A percentile compares a stretch with the other conserved stretches of the same genome.
Conservation (phyloP, 2,329 filamentous ascomycete genomes). For the Calonectria pauciramosa region DNA sequence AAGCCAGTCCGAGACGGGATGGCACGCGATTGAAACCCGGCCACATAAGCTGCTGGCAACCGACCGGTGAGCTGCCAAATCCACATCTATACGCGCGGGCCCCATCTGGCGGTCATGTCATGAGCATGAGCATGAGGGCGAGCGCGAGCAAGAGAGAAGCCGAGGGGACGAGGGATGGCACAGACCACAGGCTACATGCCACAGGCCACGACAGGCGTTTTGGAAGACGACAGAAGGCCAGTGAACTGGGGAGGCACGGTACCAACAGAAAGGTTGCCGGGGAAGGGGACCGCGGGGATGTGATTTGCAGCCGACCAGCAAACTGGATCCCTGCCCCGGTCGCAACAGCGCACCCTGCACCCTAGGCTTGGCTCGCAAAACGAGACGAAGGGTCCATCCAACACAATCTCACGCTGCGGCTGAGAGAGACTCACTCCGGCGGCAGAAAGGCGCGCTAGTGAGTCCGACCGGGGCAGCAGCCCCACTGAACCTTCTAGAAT, state of each 20-base stretch:
- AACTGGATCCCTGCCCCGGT: conserved; percentile 3
- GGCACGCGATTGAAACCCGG: neutral
- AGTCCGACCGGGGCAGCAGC: conserved; percentile 25
- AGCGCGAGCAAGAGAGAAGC: neutral
- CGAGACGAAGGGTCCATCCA: neutral
- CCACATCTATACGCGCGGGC: neutral
- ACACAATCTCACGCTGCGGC: conserved; percentile 8
- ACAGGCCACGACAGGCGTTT: neutral
- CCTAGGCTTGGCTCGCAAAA: neutral
- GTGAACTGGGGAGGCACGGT: neutral
- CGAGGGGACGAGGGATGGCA: conserved; percentile 5
- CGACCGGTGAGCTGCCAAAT: neutral
- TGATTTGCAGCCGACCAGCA: conserved; percentile 3
- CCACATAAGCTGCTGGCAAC: neutral
- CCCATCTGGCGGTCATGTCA: neutral
- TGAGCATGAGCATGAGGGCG: neutral
- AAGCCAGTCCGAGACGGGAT: neutral
- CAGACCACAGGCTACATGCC: neutral
- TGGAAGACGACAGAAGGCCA: neutral
- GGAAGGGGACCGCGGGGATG: neutral
- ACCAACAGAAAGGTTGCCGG: neutral
- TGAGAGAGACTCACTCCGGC: conserved; percentile 4
- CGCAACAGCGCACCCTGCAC: neutral
- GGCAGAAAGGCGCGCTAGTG: conserved; percentile 22
- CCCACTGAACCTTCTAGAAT: conserved; percentile 64